A percentile compares a stretch with the other conserved stretches of the same genome.
Conservation (phyloP, 2,329 filamentous ascomycete species). For the Fusarium gaditjirri region DNA sequence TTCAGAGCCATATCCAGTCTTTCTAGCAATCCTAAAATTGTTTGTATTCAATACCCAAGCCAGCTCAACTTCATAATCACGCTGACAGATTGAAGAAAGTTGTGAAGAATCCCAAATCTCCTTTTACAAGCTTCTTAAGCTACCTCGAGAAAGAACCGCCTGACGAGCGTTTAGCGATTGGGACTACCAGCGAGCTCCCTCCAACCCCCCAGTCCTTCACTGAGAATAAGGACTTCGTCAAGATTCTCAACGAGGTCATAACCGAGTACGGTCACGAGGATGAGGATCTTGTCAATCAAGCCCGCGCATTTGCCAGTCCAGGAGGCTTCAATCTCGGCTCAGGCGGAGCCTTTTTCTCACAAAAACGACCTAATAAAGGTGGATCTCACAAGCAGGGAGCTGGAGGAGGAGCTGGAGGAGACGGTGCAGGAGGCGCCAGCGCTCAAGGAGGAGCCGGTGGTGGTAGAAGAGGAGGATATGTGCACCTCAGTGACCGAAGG, state of each 20-base stretch:
- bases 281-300: conserved; percentile 65
- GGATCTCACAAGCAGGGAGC: conserved; percentile 50
- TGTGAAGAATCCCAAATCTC: conserved; percentile 59
- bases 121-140: conserved; percentile 64
- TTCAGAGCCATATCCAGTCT: conserved; percentile 58
- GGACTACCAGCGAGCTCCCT: conserved; percentile 66
- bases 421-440: conserved; percentile 66
- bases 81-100: conserved; percentile 61
- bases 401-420: conserved; percentile 54
- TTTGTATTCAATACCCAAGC: conserved; percentile 49
- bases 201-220: conserved; percentile 69
- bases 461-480: conserved; percentile 68
- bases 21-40: conserved; percentile 64
- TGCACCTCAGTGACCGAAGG: conserved; percentile 72
- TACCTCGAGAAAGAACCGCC: conserved; percentile 69
- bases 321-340: conserved; percentile 64
- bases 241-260: conserved; percentile 68
- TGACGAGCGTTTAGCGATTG: conserved; percentile 64
- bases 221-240: conserved; percentile 69
- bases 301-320: conserved; percentile 68
- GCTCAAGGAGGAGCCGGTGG: conserved; percentile 71
- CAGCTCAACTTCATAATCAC: background rate
- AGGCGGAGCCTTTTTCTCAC: conserved; percentile 62
- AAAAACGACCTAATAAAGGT: conserved; percentile 51
- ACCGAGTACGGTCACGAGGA: conserved; percentile 66